These are phyloP conservation scores for Aaosphaeria pasadenensis DNA, from an alignment of 2,329 filamentous ascomycete genomes.

Conservation along the genomic window DNA sequence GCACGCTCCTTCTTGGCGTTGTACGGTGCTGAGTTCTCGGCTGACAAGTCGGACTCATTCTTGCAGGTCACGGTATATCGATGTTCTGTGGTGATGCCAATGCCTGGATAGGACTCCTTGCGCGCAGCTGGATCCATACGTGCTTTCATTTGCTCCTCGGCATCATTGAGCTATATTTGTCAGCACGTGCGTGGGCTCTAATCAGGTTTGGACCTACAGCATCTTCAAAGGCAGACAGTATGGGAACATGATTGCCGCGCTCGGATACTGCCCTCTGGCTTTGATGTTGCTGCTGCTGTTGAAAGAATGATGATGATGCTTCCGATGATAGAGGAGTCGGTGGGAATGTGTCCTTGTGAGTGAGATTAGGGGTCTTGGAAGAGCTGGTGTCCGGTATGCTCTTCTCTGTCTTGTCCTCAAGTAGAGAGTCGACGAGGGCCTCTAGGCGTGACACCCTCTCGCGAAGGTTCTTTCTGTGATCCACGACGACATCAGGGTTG, in stretches of 20 bases:
- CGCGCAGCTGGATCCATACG: slow-evolving; percentile 15
- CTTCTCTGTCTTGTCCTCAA: slow-evolving; percentile 30
- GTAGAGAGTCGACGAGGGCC: slow-evolving; percentile 37
- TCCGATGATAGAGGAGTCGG: slow-evolving; percentile 34
- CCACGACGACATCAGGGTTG: slow-evolving; percentile 38
- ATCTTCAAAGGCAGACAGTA: slow-evolving; percentile 39
- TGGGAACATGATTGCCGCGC: slow-evolving; percentile 33
- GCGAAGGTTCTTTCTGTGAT: slow-evolving; percentile 43
- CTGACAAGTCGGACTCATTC: slow-evolving; percentile 25
- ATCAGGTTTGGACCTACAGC: slow-evolving; percentile 22
- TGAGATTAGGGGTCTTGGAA: slow-evolving; percentile 20
- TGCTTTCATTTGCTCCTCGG: slow-evolving; percentile 28
- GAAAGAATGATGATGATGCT: slow-evolving; percentile 18
- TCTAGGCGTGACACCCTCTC: slow-evolving; percentile 43
- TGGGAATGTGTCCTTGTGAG: slow-evolving; percentile 23
- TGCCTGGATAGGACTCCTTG: slow-evolving; percentile 14
- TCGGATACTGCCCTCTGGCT: slow-evolving; percentile 17
- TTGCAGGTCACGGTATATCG: slow-evolving; percentile 30
- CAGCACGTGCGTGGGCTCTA: no score
- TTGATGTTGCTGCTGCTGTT: slow-evolving; percentile 9
- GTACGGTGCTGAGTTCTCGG: slow-evolving; percentile 12
- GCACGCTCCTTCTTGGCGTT: slow-evolving; percentile 33
- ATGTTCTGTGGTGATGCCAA: slow-evolving; percentile 8
- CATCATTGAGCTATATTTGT: slow-evolving; percentile 29
- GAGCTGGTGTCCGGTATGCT: slow-evolving; percentile 25